These are phyloP conservation scores for Globisporangium uncinulatum DNA, from an alignment of 352 stramenopile genomes.

Conservation along the genomic window DNA sequence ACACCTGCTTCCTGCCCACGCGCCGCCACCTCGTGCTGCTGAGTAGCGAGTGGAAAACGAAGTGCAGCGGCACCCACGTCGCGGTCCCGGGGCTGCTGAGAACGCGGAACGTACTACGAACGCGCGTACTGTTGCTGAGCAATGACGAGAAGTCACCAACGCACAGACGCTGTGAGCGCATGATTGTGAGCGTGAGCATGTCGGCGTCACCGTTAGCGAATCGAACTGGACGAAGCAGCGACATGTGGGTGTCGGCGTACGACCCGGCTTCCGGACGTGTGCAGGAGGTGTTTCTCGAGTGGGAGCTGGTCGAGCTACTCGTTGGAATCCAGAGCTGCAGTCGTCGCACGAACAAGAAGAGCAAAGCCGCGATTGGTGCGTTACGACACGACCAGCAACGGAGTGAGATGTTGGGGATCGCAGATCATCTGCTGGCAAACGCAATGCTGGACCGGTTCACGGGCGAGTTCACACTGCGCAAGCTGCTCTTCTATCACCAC, in stretches of 20 bases:
- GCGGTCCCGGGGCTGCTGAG: slow-evolving; percentile 41
- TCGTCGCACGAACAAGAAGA: slow-evolving; percentile 8
- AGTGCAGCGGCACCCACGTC: slow-evolving; percentile 20
- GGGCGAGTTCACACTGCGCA: slow-evolving; percentile 53
- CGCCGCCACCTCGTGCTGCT: slow-evolving; percentile 45
- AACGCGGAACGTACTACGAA: slow-evolving; percentile 34
- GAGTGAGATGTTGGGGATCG: slow-evolving; percentile 20
- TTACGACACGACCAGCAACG: neutral
- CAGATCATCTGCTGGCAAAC: slow-evolving; percentile 41
- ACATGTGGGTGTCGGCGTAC: slow-evolving; percentile 54
- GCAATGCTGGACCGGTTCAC: slow-evolving; percentile 75
- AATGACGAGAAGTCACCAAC: slow-evolving; percentile 12
- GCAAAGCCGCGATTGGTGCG: neutral
- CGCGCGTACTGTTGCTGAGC: slow-evolving; percentile 27
- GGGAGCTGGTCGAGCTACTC: slow-evolving; percentile 57
- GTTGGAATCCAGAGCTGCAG: slow-evolving; percentile 10
- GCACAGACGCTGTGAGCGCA: slow-evolving; percentile 13
- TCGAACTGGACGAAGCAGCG: slow-evolving; percentile 7
- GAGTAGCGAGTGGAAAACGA: slow-evolving; percentile 21
- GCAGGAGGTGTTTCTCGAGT: slow-evolving; percentile 66
- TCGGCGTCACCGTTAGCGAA: slow-evolving; percentile 13
- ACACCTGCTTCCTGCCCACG: slow-evolving; percentile 34
- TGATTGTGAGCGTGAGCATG: slow-evolving; percentile 47
- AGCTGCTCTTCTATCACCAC: slow-evolving; percentile 67
- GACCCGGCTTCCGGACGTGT: slow-evolving; percentile 26